phyloP scores from a whole-genome alignment of 768 basidiomycete genomes.

The Tulasnella sp. region DNA sequence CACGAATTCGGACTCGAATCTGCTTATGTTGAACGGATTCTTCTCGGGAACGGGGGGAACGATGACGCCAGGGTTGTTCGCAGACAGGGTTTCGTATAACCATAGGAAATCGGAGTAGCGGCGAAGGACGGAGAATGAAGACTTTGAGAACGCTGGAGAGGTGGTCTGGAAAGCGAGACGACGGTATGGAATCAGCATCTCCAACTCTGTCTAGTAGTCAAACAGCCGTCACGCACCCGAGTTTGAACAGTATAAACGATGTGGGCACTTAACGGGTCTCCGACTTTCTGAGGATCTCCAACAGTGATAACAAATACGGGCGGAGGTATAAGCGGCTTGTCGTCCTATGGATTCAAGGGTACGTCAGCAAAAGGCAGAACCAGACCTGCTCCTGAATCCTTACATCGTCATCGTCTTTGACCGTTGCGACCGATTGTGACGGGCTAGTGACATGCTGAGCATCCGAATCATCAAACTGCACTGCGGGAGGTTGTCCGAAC shows the following conservation, averaged over 20 bases:
- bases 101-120: constrained; percentile 97
- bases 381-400: not conserved
- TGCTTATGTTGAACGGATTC: constrained; percentile 66
- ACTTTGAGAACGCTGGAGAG: constrained; percentile 77
- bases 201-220: not conserved
- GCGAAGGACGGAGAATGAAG: constrained; percentile 87
- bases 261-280: constrained; percentile 90
- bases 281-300: constrained; percentile 96
- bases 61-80: constrained; percentile 94
- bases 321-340: constrained; percentile 14
- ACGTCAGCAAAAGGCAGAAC: not conserved
- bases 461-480: not conserved
- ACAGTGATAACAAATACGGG: constrained; percentile 83
- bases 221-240: constrained; percentile 44
- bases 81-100: constrained; percentile 83
- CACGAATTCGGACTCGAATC: constrained; percentile 91
- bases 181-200: constrained; percentile 24
- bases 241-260: constrained; percentile 98
- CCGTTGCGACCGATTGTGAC: not conserved
- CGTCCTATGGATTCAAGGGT: not conserved
- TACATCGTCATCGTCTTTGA: constrained; percentile 28
- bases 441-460: constrained; percentile 15
- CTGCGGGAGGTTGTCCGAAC: not conserved
- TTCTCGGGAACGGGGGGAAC: constrained; percentile 97
- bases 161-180: constrained; percentile 56